These are phyloP conservation scores for Blastomyces gilchristii DNA, from an alignment of 2,329 filamentous ascomycete species.

Conservation along the genomic window DNA sequence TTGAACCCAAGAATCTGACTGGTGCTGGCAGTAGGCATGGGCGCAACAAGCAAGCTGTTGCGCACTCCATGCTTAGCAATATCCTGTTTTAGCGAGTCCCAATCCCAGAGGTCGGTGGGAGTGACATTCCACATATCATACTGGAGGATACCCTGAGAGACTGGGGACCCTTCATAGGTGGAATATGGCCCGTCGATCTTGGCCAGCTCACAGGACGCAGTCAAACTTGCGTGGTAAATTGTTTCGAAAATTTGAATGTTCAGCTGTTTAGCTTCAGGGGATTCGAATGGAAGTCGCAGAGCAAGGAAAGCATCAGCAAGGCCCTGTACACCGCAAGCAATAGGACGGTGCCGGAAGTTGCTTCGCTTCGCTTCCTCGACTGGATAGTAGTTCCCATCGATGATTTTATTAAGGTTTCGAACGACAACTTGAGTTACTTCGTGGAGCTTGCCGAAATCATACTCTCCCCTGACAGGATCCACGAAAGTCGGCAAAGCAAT, in stretches of 20 bases:
- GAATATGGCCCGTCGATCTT: slow-evolving; percentile 75
- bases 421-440: slow-evolving; percentile 87
- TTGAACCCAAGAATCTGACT: slow-evolving; percentile 98
- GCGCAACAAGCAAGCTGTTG: slow-evolving; percentile 89
- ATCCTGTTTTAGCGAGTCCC: slow-evolving; percentile 75
- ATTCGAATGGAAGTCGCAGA: slow-evolving; percentile 93
- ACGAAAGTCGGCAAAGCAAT: slow-evolving; percentile 85
- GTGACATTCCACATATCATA: slow-evolving; percentile 98
- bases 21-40: slow-evolving; percentile 95
- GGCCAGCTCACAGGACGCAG: slow-evolving; percentile 77
- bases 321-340: slow-evolving; percentile 94
- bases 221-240: slow-evolving; percentile 92
- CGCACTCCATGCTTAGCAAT: slow-evolving; percentile 89
- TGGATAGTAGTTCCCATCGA: slow-evolving; percentile 98
- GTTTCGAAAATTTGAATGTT: slow-evolving; percentile 99
- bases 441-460: slow-evolving; percentile 95
- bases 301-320: slow-evolving; percentile 97
- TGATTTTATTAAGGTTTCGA: slow-evolving; percentile 95
- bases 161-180: slow-evolving; percentile 85
- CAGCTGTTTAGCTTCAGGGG: slow-evolving; percentile 79
- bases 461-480: slow-evolving; percentile 71
- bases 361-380: slow-evolving; percentile 85
- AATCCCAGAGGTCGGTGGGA: slow-evolving; percentile 93
- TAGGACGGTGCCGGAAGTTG: slow-evolving; percentile 94
- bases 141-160: slow-evolving; percentile 90